phyloP scores from a whole-genome alignment of 1,284 basidiomycete species.

The Kwoniella shivajii region DNA sequence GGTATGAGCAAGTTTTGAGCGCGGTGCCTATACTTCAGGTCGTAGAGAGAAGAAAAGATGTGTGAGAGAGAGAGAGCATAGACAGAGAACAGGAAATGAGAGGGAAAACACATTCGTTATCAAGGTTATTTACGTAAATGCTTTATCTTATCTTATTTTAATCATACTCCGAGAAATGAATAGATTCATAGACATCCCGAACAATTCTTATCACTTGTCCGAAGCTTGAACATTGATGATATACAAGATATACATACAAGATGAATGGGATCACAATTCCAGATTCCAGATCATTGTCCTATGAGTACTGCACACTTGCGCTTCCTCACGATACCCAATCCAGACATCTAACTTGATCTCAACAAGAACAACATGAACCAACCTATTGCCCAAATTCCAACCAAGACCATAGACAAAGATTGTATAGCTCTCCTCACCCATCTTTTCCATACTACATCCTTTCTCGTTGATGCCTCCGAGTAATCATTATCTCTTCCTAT shows the following conservation, averaged over 20 bases:
- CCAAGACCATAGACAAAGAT: conserved; percentile 6
- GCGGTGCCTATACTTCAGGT: neutral
- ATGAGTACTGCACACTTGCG: too few relatives aligned
- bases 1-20: conserved; percentile 26
- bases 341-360: conserved; percentile 22
- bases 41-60: neutral
- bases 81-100: too few relatives aligned
- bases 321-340: too few relatives aligned
- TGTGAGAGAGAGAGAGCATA: too few relatives aligned
- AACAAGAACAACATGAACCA: conserved; percentile 22
- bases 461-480: conserved; percentile 1
- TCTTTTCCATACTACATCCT: conserved; percentile 28
- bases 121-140: too few relatives aligned
- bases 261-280: neutral
- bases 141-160: too few relatives aligned
- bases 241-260: neutral
- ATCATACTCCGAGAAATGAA: too few relatives aligned
- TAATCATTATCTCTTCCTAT: conserved; percentile 4
- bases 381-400: conserved; percentile 12
- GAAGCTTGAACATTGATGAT: too few relatives aligned
- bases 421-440: conserved; percentile 10
- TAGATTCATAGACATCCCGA: neutral
- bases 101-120: too few relatives aligned
- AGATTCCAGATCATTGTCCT: neutral
- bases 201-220: too few relatives aligned